Conservation (phyloP, 495 filamentous ascomycete genomes). For the Hypoxylon fragiforme region DNA sequence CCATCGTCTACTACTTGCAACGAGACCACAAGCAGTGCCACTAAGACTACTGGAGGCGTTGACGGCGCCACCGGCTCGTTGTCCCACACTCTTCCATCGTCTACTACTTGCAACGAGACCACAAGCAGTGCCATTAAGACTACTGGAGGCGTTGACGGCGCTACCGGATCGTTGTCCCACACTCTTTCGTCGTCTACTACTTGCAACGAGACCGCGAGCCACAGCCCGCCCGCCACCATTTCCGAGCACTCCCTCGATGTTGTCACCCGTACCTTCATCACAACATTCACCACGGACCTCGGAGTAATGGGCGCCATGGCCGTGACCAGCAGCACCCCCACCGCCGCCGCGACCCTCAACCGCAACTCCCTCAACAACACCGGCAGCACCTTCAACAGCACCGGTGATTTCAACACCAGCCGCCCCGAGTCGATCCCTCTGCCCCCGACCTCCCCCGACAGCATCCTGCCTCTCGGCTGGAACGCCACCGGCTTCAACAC, state of each 20-base stretch:
- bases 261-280: conserved; percentile 12
- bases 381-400: conserved; percentile 7
- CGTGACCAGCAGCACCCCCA: neutral
- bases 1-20: neutral
- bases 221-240: neutral
- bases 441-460: conserved; percentile 1
- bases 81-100: neutral
- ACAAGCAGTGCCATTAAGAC: conserved; percentile 4
- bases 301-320: neutral
- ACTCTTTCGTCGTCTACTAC: neutral
- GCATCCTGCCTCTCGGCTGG: conserved; percentile 5
- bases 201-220: conserved; percentile 1
- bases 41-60: conserved; percentile 8
- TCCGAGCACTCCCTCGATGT: neutral
- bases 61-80: conserved; percentile 2
- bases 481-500: neutral
- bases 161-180: neutral
- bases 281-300: conserved; percentile 5
- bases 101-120: neutral
- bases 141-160: conserved; percentile 12
- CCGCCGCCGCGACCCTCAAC: conserved; percentile 1
- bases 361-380: conserved; percentile 8
- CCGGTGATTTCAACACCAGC: neutral
- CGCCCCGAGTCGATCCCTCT: conserved; percentile 7
- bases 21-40: conserved; percentile 11